Base-by-base conservation (phyloP, 2,329 filamentous ascomycete genomes). In the Helicocarpus griseus region DNA sequence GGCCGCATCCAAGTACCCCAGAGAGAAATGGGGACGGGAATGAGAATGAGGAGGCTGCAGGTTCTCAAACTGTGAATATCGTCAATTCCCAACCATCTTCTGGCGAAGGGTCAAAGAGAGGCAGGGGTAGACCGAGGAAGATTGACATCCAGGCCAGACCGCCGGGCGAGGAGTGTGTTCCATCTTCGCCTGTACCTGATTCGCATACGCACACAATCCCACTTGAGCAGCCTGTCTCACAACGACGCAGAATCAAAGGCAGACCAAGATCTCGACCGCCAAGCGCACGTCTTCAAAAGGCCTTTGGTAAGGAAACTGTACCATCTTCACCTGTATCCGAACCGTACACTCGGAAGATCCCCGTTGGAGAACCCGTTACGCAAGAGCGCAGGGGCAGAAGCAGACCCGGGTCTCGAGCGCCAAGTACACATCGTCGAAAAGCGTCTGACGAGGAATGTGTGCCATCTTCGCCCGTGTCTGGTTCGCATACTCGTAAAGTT, bases 61-160 rank as follows among this genome's bases (percentile, higher is more conserved):
- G 29, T 19, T 53, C 51, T 19, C 51, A 50, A 24, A 21, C 28
- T 31, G 41, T 52, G 24, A 52, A 39, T 14, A 41, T 54, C 40
- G 29, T 45, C 4, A 52, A 56, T 31, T 54, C 54, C 26, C 54
- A 56, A 36, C 50, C 46, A n/a, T 51, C 31, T 5, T 19, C 14
- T 29, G 22, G 40, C 5, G 26, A n/a, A 5, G 13, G 19, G 7
- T 26, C 4, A 29, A 44, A 44, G 14, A 47, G 29, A 19, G 19
- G 44, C 13, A 47, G 31, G 24, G 44, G 19, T 19, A 47, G 44
- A 35, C 44, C 44, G 3, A 47, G 44, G 41, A 44, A 11, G 26
- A 26, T n/a, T n/a, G n/a, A n/a, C n/a, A n/a, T n/a, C n/a, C n/a
- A n/a, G n/a, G n/a, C n/a, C n/a, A 22, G 29, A 29, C 29, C 41